Conservation (phyloP, 768 basidiomycete species). For the Mycena galopus region DNA sequence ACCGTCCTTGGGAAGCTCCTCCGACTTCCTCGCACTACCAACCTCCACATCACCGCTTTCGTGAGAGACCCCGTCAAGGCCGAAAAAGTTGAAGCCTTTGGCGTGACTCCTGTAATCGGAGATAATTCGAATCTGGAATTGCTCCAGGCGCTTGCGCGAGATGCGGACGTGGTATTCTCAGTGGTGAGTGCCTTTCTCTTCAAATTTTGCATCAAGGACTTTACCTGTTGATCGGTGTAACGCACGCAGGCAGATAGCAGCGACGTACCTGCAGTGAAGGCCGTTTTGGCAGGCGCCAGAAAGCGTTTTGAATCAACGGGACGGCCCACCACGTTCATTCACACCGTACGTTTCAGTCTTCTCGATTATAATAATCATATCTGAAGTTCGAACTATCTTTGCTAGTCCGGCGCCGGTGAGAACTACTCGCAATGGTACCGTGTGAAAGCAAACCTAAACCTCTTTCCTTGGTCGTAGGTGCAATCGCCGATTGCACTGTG, state of each 20-base stretch:
- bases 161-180: constrained; percentile 49
- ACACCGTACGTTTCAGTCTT: constrained; percentile 21
- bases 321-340: constrained; percentile 22
- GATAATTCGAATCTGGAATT: constrained; percentile 46
- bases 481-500: constrained; percentile 26
- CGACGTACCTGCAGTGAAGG: constrained; percentile 16
- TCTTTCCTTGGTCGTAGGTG: constrained; percentile 8
- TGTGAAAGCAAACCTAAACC: background rate
- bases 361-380: background rate
- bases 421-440: background rate
- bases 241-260: constrained; percentile 17
- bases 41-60: constrained; percentile 44
- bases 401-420: constrained; percentile 29
- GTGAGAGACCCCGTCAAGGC: constrained; percentile 45
- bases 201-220: background rate
- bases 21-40: constrained; percentile 37
- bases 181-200: constrained; percentile 38
- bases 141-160: constrained; percentile 43
- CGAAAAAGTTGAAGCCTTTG: constrained; percentile 43
- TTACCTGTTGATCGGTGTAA: background rate
- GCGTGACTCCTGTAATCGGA: constrained; percentile 44
- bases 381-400: background rate
- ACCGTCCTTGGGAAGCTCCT: constrained; percentile 48
- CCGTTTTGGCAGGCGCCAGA: constrained; percentile 25
- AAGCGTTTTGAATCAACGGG: constrained; percentile 16